These are phyloP conservation scores for Coffea eugenioides DNA, from an alignment of 257 asterid genomes.

Conservation along the genomic window DNA sequence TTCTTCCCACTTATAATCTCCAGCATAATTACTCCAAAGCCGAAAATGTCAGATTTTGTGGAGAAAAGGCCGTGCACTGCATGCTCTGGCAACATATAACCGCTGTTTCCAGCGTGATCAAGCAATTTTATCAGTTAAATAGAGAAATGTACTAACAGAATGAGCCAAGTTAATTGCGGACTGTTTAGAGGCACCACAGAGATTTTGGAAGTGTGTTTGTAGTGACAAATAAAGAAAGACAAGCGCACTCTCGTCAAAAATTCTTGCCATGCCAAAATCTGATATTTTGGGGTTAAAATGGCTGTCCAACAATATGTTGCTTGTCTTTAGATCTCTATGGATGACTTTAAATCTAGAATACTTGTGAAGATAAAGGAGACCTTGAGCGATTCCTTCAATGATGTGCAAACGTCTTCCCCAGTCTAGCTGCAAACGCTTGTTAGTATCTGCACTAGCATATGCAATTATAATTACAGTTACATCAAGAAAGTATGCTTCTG, in stretches of 20 bases:
- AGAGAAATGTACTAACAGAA: too few relatives aligned
- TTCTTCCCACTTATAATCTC: conserved; percentile 13
- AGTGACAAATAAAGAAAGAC: too few relatives aligned
- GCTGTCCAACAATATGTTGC: neutral
- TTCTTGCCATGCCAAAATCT: conserved; percentile 6
- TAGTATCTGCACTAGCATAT: neutral
- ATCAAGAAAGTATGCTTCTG: neutral
- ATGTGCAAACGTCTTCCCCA: neutral
- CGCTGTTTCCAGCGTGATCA: neutral
- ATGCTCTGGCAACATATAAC: conserved; percentile 10
- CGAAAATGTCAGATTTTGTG: conserved; percentile 4
- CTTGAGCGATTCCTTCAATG: conserved; percentile 11
- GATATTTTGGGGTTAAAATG: conserved; percentile 6
- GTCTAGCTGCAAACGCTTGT: neutral
- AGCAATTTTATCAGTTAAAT: neutral
- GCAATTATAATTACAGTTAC: neutral
- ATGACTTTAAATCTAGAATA: neutral
- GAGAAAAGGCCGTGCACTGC: neutral
- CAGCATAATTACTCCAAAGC: neutral
- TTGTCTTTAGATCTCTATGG: neutral
- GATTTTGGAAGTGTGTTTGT: too few relatives aligned
- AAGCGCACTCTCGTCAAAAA: neutral
- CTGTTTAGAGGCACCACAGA: too few relatives aligned
- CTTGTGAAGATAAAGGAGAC: conserved; percentile 2
- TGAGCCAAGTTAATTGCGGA: too few relatives aligned